Evolutionary conservation across 169 alveolate species (phyloP).

Genomic region (Prorocentrum cordatum): DNA sequence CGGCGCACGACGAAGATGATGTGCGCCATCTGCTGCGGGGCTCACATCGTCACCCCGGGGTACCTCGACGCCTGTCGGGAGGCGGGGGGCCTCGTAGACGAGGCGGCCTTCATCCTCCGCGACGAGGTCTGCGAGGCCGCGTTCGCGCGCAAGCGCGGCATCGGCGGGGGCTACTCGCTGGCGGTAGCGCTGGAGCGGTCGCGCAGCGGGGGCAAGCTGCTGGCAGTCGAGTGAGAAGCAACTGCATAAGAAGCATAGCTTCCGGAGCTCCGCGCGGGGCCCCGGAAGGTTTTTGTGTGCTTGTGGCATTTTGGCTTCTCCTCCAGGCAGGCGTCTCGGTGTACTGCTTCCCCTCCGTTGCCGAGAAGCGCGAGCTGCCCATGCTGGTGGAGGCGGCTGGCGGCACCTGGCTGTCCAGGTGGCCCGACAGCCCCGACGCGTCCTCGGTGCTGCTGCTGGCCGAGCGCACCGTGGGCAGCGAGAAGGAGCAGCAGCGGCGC

Average conservation of each 20-base stretch:
- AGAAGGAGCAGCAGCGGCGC: slow-evolving; percentile 28
- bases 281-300: no score
- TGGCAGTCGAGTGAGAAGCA: no score
- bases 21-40: slow-evolving; percentile 44
- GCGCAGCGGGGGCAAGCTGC: neutral
- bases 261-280: no score
- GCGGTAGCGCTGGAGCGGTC: slow-evolving; percentile 14
- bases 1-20: slow-evolving; percentile 49
- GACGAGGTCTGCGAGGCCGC: slow-evolving; percentile 32
- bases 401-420: neutral
- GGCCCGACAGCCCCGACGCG: neutral
- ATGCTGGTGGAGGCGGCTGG: slow-evolving; percentile 24
- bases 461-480: slow-evolving; percentile 34
- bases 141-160: slow-evolving; percentile 34
- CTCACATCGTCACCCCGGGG: neutral
- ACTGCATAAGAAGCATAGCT: no score
- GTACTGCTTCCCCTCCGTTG: slow-evolving; percentile 34
- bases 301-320: no score
- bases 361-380: slow-evolving; percentile 36
- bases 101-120: neutral
- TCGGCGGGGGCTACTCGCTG: slow-evolving; percentile 13
- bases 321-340: neutral
- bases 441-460: slow-evolving; percentile 25
- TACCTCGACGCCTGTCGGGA: neutral
- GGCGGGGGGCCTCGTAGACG: slow-evolving; percentile 27